These are phyloP conservation scores for Ceratocystis lukuohia DNA, from an alignment of 2,329 filamentous ascomycete species.

Conservation along the genomic window DNA sequence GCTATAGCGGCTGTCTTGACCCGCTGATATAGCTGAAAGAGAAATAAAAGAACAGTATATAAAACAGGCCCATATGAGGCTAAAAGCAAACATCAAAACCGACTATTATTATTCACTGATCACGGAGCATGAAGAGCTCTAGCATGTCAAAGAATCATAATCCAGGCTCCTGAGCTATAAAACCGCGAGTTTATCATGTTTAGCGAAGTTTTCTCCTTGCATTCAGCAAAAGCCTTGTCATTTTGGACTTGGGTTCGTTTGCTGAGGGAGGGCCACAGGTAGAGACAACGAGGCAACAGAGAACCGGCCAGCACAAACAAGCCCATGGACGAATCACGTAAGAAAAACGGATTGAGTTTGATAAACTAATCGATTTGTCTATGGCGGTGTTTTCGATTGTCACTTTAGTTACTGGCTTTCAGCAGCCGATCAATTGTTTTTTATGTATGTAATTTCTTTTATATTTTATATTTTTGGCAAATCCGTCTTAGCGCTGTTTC, in stretches of 20 bases:
- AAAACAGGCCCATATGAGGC: background rate
- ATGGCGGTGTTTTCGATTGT: too few species aligned
- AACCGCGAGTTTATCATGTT: background rate
- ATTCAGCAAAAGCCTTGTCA: constrained; percentile 1
- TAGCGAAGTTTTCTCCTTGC: background rate
- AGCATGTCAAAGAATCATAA: background rate
- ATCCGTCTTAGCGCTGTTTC: background rate
- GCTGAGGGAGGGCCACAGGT: too few species aligned
- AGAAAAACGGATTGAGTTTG: background rate
- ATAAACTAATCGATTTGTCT: too few species aligned
- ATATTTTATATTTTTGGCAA: background rate
- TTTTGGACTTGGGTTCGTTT: background rate
- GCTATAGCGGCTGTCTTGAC: background rate
- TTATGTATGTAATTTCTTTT: background rate
- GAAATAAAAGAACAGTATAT: background rate
- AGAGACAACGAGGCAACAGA: too few species aligned
- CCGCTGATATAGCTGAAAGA: background rate
- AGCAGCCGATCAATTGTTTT: background rate
- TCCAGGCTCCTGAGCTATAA: background rate
- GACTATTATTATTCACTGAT: constrained; percentile 2
- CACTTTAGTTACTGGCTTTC: background rate
- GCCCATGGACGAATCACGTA: background rate
- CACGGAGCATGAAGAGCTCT: too few species aligned
- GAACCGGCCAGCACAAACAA: too few species aligned
- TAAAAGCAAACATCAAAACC: background rate